Conservation (phyloP, 139 green algal species). For the Choricystis sp. region DNA sequence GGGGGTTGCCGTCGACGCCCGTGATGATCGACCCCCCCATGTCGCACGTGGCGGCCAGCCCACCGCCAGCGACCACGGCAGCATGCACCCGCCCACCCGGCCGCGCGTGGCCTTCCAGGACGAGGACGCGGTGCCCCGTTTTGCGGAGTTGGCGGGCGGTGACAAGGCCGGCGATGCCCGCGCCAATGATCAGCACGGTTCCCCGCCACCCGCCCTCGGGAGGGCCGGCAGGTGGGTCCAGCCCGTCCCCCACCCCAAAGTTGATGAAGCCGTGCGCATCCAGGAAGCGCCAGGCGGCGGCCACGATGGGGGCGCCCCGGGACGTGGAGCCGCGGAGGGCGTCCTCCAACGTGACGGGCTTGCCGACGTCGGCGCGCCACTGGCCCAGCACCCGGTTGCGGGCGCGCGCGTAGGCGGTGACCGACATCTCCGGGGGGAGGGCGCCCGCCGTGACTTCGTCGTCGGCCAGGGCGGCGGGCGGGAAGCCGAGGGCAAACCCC, state of each 20-base stretch:
- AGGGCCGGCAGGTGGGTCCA: too few relatives aligned
- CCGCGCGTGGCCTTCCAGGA: slow-evolving; percentile 62
- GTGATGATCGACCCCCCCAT: slow-evolving; percentile 86
- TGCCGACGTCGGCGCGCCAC: slow-evolving; percentile 22
- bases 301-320: slow-evolving; percentile 8
- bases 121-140: slow-evolving; percentile 61
- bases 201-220: slow-evolving; percentile 10
- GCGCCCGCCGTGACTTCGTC: neutral
- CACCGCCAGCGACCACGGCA: slow-evolving; percentile 18
- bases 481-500: slow-evolving; percentile 11
- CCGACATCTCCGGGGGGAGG: neutral
- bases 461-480: neutral
- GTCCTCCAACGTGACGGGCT: slow-evolving; percentile 23
- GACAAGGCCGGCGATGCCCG: slow-evolving; percentile 58
- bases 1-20: slow-evolving; percentile 83
- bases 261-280: slow-evolving; percentile 70
- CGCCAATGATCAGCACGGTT: slow-evolving; percentile 72
- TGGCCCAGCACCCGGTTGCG: slow-evolving; percentile 43
- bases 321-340: slow-evolving; percentile 11
- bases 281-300: slow-evolving; percentile 45
- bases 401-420: slow-evolving; percentile 19
- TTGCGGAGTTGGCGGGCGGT: slow-evolving; percentile 66
- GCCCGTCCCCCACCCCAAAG: slow-evolving; percentile 63
- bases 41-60: slow-evolving; percentile 44
- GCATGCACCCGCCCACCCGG: slow-evolving; percentile 71